phyloP scores from a whole-genome alignment of 2,329 filamentous ascomycete genomes.

The Chaetothyriales sp. region DNA sequence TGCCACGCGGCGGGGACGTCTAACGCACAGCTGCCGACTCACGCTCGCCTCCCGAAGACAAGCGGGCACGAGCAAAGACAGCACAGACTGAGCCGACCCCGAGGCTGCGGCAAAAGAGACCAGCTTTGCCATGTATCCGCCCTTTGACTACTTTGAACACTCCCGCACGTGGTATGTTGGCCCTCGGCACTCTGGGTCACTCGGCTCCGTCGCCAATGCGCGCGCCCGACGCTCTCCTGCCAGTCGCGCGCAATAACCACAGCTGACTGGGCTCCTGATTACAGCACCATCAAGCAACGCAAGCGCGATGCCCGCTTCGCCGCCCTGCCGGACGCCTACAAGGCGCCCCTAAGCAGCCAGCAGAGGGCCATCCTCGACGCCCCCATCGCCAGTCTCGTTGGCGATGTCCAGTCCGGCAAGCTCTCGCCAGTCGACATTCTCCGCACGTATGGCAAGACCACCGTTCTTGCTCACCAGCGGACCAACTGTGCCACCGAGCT shows the following conservation, averaged over 20 bases:
- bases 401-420: conserved; percentile 58
- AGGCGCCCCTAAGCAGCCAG: conserved; percentile 45
- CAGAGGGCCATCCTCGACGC: conserved; percentile 58
- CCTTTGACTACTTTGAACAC: conserved; percentile 57
- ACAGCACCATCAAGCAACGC: conserved; percentile 64
- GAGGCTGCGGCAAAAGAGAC: not conserved
- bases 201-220: too few species aligned
- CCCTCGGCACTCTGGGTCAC: not conserved
- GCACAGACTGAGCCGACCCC: not conserved
- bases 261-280: conserved; percentile 1
- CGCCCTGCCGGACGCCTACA: conserved; percentile 52
- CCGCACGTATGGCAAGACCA: conserved; percentile 75
- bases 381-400: conserved; percentile 64
- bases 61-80: not conserved
- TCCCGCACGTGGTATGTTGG: conserved; percentile 52
- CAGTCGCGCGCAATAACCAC: not conserved
- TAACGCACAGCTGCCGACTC: not conserved
- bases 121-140: conserved; percentile 32
- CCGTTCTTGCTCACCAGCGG: conserved; percentile 66
- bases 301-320: conserved; percentile 59
- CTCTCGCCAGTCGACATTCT: conserved; percentile 59
- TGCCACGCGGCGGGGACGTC: not conserved
- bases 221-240: not conserved
- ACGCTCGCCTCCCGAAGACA: too few species aligned
- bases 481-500: conserved; percentile 88